Evolutionary conservation across 352 stramenopile genomes (phyloP).

Genomic region (Globisporangium cederbergense): DNA sequence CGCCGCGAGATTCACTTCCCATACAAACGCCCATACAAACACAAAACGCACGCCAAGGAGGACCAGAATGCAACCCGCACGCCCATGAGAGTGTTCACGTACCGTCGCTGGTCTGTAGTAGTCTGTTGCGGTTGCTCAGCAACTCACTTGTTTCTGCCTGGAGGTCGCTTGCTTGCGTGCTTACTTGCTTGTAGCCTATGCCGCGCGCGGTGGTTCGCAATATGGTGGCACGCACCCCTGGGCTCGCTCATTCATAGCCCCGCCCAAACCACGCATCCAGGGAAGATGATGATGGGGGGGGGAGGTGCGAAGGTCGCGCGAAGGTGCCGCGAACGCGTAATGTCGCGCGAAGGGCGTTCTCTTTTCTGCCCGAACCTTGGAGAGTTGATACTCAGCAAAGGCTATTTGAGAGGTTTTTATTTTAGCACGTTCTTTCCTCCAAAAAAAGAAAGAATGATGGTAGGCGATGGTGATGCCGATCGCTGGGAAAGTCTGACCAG

Average conservation of each 20-base stretch:
- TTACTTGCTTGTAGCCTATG: conserved; percentile 3
- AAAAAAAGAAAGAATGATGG: not conserved
- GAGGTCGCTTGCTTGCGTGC: not conserved
- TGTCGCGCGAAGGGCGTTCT: not conserved
- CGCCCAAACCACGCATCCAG: not conserved
- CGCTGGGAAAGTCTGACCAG: too few relatives aligned
- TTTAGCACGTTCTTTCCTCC: too few relatives aligned
- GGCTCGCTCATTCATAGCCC: conserved; percentile 1
- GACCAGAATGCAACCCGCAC: not conserved
- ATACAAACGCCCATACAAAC: conserved; percentile 28
- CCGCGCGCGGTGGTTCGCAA: conserved; percentile 7
- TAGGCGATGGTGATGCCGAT: not conserved
- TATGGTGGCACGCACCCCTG: conserved; percentile 6
- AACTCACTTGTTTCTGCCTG: not conserved
- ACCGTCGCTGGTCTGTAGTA: not conserved
- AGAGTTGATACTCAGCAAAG: conserved; percentile 6
- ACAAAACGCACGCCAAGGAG: not conserved
- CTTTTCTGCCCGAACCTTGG: conserved; percentile 4
- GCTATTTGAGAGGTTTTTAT: conserved; percentile 7
- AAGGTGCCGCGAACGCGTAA: conserved; percentile 11
- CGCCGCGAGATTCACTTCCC: conserved; percentile 11
- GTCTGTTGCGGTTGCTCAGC: not conserved
- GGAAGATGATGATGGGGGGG: conserved; percentile 1
- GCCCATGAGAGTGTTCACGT: not conserved
- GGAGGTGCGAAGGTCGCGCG: conserved; percentile 1